These are phyloP conservation scores for Neoascochyta sp. DNA, from an alignment of 2,329 filamentous ascomycete species.

Conservation along the genomic window DNA sequence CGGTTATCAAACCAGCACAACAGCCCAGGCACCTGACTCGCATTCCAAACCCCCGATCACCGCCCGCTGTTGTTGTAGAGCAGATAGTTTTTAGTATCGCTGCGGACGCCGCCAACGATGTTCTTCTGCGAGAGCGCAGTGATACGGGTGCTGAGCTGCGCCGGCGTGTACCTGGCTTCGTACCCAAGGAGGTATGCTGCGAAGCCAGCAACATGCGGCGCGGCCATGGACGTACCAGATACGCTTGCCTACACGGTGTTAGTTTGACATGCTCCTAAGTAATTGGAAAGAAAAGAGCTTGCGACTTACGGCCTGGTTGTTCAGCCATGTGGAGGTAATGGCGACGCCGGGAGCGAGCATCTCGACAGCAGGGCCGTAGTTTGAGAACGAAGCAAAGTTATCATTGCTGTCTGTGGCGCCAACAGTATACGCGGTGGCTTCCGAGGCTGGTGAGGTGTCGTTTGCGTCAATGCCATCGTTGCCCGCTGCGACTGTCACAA, in stretches of 20 bases:
- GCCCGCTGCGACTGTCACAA: constrained; percentile 28
- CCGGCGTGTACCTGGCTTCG: constrained; percentile 27
- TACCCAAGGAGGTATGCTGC: constrained; percentile 62
- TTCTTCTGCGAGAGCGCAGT: constrained; percentile 40
- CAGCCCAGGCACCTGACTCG: constrained; percentile 1
- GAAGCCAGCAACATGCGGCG: constrained; percentile 65
- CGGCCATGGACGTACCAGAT: constrained; percentile 65
- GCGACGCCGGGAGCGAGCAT: constrained; percentile 32
- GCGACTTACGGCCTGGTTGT: too few relatives aligned
- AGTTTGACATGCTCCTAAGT: too few relatives aligned
- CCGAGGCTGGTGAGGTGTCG: constrained; percentile 26
- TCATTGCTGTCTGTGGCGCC: constrained; percentile 14
- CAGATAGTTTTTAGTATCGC: constrained; percentile 50
- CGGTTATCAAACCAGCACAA: constrained; percentile 1
- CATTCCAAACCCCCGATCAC: not conserved
- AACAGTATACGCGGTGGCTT: constrained; percentile 31
- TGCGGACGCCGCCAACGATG: constrained; percentile 42
- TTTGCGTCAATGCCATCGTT: constrained; percentile 20
- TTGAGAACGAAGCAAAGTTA: constrained; percentile 8
- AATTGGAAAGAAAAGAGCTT: not conserved
- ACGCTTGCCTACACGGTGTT: too few relatives aligned
- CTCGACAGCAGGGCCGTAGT: constrained; percentile 23
- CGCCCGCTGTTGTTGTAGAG: constrained; percentile 51
- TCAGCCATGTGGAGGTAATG: constrained; percentile 43
- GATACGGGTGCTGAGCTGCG: constrained; percentile 48